Conservation (phyloP, 768 basidiomycete genomes). For the Exidia glandulosa region DNA sequence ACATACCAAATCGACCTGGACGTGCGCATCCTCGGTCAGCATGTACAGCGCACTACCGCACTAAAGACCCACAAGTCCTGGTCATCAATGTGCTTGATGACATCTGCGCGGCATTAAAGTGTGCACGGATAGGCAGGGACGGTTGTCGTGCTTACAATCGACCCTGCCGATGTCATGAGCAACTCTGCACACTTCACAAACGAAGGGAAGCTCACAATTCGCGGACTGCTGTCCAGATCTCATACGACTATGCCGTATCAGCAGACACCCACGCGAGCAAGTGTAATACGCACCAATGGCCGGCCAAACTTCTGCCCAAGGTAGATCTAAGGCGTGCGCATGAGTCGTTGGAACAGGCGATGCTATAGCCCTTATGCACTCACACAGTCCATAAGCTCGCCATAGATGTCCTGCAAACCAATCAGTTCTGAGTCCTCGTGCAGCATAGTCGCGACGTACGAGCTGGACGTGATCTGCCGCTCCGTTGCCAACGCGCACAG, state of each 20-base stretch:
- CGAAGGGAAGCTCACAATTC: slow-evolving; percentile 38
- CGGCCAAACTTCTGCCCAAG: slow-evolving; percentile 88
- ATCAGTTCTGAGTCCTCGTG: not conserved
- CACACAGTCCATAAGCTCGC: slow-evolving; percentile 42
- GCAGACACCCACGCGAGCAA: slow-evolving; percentile 2
- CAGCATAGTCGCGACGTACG: slow-evolving; percentile 27
- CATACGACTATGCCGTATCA: slow-evolving; percentile 33
- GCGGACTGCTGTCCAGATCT: slow-evolving; percentile 34
- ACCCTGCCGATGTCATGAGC: slow-evolving; percentile 33
- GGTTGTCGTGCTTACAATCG: slow-evolving; percentile 42
- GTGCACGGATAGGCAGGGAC: not conserved
- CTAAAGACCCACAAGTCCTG: slow-evolving; percentile 62
- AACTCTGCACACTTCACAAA: not conserved
- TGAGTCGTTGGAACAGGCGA: not conserved
- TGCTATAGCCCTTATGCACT: not conserved
- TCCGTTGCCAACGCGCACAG: slow-evolving; percentile 88
- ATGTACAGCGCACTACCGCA: slow-evolving; percentile 5
- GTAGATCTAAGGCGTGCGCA: slow-evolving; percentile 48
- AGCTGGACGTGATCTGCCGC: slow-evolving; percentile 89
- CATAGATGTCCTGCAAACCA: slow-evolving; percentile 86
- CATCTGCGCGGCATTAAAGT: slow-evolving; percentile 32
- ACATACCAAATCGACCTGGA: slow-evolving; percentile 65
- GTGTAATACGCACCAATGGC: slow-evolving; percentile 44
- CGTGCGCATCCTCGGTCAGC: not conserved
- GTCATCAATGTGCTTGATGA: slow-evolving; percentile 57